phyloP scores from a whole-genome alignment of 1,284 basidiomycete genomes.

The Neotropicomus parvogracilis region DNA sequence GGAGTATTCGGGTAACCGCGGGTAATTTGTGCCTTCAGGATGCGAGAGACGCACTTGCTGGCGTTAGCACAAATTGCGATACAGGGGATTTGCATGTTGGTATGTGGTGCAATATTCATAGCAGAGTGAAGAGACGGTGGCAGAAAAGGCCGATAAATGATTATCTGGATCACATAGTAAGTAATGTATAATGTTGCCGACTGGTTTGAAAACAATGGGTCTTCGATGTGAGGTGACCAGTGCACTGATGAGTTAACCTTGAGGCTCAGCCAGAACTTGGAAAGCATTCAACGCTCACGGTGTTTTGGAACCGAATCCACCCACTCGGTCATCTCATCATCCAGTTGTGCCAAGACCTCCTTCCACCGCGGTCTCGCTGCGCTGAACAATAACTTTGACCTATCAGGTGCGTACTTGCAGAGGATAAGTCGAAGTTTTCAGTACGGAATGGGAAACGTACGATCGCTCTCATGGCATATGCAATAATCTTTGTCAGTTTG shows the following conservation, averaged over 20 bases:
- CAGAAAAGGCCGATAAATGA: conserved; percentile 77
- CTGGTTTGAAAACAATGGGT: conserved; percentile 58
- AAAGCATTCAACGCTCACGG: conserved; percentile 42
- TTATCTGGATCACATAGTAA: conserved; percentile 69
- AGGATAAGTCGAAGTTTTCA: conserved; percentile 2
- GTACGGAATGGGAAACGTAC: conserved; percentile 36
- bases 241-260: conserved; percentile 42
- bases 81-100: conserved; percentile 43
- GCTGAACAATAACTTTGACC: conserved; percentile 50
- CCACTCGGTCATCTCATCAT: conserved; percentile 72
- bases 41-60: conserved; percentile 58
- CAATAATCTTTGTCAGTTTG: conserved; percentile 68
- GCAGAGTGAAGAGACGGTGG: conserved; percentile 35
- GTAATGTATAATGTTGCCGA: conserved; percentile 64
- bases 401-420: conserved; percentile 70
- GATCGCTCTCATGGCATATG: conserved; percentile 67
- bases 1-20: conserved; percentile 42
- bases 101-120: conserved; percentile 24
- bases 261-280: background rate
- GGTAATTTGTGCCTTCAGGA: conserved; percentile 49
- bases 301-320: conserved; percentile 65
- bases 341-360: conserved; percentile 67
- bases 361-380: conserved; percentile 52
- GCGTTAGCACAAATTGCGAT: conserved; percentile 66
- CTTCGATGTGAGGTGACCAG: conserved; percentile 62